Percentiles rank a stretch among this genome's conserved stretches.
These are phyloP conservation scores for Talaromyces borbonicus DNA, from an alignment of 495 filamentous ascomycete genomes.

Conservation along the genomic window DNA sequence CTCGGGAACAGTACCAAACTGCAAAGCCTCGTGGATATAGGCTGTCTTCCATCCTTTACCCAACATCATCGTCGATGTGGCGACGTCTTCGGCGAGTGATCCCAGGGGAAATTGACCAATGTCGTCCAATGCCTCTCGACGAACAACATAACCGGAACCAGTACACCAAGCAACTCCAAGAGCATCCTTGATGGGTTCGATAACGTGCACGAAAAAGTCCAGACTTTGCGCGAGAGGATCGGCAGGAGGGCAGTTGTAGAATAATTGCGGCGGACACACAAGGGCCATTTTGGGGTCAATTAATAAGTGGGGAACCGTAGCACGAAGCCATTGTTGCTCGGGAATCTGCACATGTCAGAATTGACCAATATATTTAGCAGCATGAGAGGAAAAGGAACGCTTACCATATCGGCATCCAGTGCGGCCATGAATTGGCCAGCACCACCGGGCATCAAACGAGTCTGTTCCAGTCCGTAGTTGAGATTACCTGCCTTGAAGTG, in stretches of 20 bases:
- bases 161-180: constrained; percentile 41
- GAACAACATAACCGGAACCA: constrained; percentile 42
- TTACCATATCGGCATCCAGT: constrained; percentile 46
- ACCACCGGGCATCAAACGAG: constrained; percentile 24
- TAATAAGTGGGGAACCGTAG: constrained; percentile 37
- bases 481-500: constrained; percentile 50
- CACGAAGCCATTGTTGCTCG: constrained; percentile 41
- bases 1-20: constrained; percentile 43
- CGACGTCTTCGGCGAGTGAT: constrained; percentile 43
- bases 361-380: constrained; percentile 1
- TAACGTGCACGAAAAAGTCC: constrained; percentile 38
- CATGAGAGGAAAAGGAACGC: constrained; percentile 4
- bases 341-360: constrained; percentile 29
- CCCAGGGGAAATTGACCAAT: constrained; percentile 43
- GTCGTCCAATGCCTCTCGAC: constrained; percentile 36
- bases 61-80: constrained; percentile 35
- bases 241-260: constrained; percentile 42
- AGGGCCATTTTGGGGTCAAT: constrained; percentile 37
- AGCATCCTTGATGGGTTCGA: constrained; percentile 42
- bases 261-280: constrained; percentile 43
- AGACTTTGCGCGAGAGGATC: constrained; percentile 42
- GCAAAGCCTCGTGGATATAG: constrained; percentile 40
- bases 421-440: constrained; percentile 39
- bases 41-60: constrained; percentile 42
- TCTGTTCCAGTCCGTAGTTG: constrained; percentile 34